Base-by-base conservation (phyloP, 352 stramenopile genomes). In the Phytophthora multivora region DNA sequence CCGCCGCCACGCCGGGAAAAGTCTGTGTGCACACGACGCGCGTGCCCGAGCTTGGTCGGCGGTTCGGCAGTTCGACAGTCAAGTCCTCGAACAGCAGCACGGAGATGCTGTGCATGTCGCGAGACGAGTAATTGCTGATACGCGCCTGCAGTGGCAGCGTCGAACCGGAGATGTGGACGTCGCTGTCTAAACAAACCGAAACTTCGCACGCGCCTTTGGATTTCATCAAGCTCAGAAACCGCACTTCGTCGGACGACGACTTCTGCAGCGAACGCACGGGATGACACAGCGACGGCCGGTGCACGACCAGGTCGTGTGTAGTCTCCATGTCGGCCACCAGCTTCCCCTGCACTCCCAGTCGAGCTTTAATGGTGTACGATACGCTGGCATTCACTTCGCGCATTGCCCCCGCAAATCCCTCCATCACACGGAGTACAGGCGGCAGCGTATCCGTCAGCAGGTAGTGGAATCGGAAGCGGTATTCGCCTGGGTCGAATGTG, bases 351-450 rank as follows among this genome's bases (percentile, higher is more conserved):
- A 92, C 70, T 19, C 70, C 53, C 23, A 92, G 64, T 13, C 64
- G 67, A 39, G 77, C 79, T 45, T 85, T 89, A 16, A 93, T 73
- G 15, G 73, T 79, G 67, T 93, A 93, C 26, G 81, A 71, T 56
- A 93, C 86, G 3, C 73, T 88, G 19, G 78, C 77, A 25, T 88
- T 74, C 12, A 90, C 63, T 15, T 71, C 28, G 9, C 42, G 48
- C 57, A 69, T 66, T 23, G 43, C 11, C 0, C 43, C 51, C 1
- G 52, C 63, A 41, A 51, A 63, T 11, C 56, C 52, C 13, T 60
- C 39, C 11, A 48, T 31, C 28, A 80, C 62, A 11, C 64, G 51
- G 43, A 77, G 70, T 1, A 80, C 79, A 4, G 75, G 64, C 5
- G 77, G 73, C 19, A 89, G 56, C 3, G 72, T 62, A 28, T 85